These are phyloP conservation scores for Balakata baccata DNA, from an alignment of 345 rosid genomes.

Conservation along the genomic window DNA sequence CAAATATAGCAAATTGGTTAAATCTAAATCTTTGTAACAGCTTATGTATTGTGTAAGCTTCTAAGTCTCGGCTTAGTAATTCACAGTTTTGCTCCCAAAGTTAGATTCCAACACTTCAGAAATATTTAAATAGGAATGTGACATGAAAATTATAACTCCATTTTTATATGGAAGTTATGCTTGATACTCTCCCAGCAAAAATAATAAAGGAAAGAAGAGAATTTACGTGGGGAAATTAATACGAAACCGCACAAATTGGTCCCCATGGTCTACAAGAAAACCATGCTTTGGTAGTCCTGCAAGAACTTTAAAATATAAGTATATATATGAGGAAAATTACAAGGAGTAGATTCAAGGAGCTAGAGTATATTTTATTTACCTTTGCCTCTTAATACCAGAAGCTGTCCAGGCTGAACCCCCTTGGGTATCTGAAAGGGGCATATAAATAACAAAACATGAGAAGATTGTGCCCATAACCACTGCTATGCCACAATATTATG, in stretches of 20 bases:
- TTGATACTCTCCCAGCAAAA: not conserved
- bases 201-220: slow-evolving; percentile 6
- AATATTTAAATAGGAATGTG: not conserved
- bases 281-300: slow-evolving; percentile 80
- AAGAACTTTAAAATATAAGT: slow-evolving; percentile 21
- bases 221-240: slow-evolving; percentile 76
- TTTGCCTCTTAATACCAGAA: slow-evolving; percentile 71
- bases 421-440: slow-evolving; percentile 66
- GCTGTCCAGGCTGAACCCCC: slow-evolving; percentile 85
- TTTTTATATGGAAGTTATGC: not conserved
- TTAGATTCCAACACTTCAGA: not conserved
- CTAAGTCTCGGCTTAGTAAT: not conserved
- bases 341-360: slow-evolving; percentile 13
- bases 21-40: not conserved
- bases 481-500: not conserved
- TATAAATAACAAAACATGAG: slow-evolving; percentile 21
- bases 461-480: slow-evolving; percentile 5
- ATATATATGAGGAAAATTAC: slow-evolving; percentile 9
- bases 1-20: not conserved
- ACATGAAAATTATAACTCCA: slow-evolving; percentile 2
- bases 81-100: not conserved
- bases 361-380: slow-evolving; percentile 38
- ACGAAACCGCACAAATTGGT: slow-evolving; percentile 84
- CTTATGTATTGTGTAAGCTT: not conserved
- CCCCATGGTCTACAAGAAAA: slow-evolving; percentile 65